These are phyloP conservation scores for Sambucus nigra DNA, from an alignment of 129 eudicot species.

Conservation along the genomic window DNA sequence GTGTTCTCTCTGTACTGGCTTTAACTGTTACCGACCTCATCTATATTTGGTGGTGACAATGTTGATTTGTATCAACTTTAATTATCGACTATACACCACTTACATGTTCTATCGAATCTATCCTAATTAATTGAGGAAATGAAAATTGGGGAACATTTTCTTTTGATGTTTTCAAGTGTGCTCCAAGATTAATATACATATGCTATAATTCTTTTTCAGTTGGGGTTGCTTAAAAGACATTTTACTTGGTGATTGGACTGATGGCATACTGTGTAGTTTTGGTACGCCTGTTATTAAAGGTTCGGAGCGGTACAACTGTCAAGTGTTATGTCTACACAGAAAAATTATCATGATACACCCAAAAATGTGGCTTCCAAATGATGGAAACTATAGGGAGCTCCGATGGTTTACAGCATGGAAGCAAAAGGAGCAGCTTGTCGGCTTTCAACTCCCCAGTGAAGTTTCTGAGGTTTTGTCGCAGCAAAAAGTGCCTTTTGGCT, in stretches of 20 bases:
- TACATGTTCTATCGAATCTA: no score
- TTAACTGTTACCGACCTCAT: no score
- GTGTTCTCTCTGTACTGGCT: no score
- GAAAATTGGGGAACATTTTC: no score
- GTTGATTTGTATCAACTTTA: no score
- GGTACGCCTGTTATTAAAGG: constrained; percentile 94
- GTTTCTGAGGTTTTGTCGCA: constrained; percentile 61
- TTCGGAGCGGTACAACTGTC: constrained; percentile 91
- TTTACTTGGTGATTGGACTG: constrained; percentile 80
- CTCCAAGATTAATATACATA: no score
- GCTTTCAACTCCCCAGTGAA: constrained; percentile 64
- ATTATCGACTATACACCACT: no score
- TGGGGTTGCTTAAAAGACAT: constrained; percentile 90
- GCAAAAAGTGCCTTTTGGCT: constrained; percentile 77
- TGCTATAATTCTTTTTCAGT: constrained; percentile 27
- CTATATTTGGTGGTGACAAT: no score
- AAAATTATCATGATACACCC: constrained; percentile 85
- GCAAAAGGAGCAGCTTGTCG: constrained; percentile 51
- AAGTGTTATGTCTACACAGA: constrained; percentile 73
- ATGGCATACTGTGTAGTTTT: constrained; percentile 76
- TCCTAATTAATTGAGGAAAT: no score
- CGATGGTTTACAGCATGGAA: constrained; percentile 98
- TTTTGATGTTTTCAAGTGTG: no score
- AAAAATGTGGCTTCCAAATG: constrained; percentile 94
- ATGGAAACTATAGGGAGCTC: constrained; percentile 94